Conservation (phyloP, 345 rosid species). For the Microthlaspi erraticum region DNA sequence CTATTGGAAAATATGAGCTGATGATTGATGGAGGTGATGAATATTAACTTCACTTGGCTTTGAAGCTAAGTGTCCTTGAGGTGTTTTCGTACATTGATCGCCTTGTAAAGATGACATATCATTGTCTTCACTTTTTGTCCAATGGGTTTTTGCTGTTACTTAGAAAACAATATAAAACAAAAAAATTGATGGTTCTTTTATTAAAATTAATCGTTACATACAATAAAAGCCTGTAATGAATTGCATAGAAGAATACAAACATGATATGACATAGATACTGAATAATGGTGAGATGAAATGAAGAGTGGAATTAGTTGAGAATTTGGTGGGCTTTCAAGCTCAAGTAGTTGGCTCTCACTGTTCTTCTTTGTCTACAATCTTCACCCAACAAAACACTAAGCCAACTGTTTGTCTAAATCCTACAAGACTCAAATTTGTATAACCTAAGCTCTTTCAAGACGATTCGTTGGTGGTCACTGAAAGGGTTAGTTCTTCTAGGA, state of each 20-base stretch:
- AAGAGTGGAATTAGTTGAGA: slow-evolving; percentile 29
- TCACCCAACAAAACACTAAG: slow-evolving; percentile 25
- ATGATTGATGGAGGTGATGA: slow-evolving; percentile 32
- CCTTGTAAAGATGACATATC: slow-evolving; percentile 51
- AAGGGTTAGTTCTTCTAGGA: neutral
- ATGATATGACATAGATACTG: no score
- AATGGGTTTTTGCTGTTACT: slow-evolving; percentile 21
- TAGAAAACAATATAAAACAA: slow-evolving; percentile 26
- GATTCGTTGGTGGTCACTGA: neutral
- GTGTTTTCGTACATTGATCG: slow-evolving; percentile 23
- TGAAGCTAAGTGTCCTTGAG: slow-evolving; percentile 57
- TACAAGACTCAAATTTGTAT: neutral
- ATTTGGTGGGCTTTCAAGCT: slow-evolving; percentile 42
- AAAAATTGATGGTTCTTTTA: neutral
- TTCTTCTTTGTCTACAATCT: slow-evolving; percentile 26
- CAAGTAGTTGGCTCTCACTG: slow-evolving; percentile 40
- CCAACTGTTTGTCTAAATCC: neutral
- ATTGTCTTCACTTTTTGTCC: slow-evolving; percentile 50
- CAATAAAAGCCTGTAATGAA: neutral
- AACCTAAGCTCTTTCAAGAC: slow-evolving; percentile 2
- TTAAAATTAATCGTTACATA: neutral
- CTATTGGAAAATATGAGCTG: slow-evolving; percentile 15
- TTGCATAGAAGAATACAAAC: no score
- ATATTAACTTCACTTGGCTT: slow-evolving; percentile 57
- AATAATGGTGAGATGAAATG: neutral